A percentile compares a stretch with the other conserved stretches of the same genome.
phyloP scores from a whole-genome alignment of 345 rosid species.

The Pistacia vera region DNA sequence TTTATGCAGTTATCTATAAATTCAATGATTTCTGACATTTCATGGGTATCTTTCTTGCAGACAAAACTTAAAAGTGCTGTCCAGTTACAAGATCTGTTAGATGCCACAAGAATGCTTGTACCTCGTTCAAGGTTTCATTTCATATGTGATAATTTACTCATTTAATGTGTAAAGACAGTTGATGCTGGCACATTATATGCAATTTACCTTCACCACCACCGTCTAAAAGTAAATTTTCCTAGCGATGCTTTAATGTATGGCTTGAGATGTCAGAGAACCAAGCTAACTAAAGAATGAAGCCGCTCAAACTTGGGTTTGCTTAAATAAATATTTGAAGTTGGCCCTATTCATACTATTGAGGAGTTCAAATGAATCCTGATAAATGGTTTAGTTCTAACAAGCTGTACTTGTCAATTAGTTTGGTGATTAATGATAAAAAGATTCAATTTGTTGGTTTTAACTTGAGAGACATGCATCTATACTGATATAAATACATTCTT shows the following conservation, averaged over 20 bases:
- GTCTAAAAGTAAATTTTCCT: not conserved
- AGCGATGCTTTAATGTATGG: not conserved
- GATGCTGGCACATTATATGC: not conserved
- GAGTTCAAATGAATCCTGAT: not conserved
- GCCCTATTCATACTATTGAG: not conserved
- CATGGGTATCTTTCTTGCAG: slow-evolving; percentile 44
- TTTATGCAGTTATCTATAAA: too few species aligned
- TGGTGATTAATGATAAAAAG: not conserved
- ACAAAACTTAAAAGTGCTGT: slow-evolving; percentile 97
- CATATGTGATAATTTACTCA: not conserved
- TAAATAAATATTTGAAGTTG: not conserved
- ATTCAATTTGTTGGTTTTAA: not conserved
- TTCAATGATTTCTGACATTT: not conserved
- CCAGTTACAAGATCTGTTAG: slow-evolving; percentile 96
- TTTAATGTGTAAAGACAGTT: slow-evolving; percentile 8
- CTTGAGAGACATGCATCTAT: not conserved
- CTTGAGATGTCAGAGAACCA: not conserved
- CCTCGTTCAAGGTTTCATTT: slow-evolving; percentile 85
- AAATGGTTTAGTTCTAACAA: not conserved
- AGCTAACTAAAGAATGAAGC: not conserved
- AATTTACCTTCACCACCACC: not conserved
- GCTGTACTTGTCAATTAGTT: not conserved
- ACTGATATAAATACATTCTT: not conserved
- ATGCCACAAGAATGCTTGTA: slow-evolving; percentile 93
- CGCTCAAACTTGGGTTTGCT: not conserved